These are phyloP conservation scores for Mangifera indica DNA, from an alignment of 345 rosid species.

Conservation along the genomic window DNA sequence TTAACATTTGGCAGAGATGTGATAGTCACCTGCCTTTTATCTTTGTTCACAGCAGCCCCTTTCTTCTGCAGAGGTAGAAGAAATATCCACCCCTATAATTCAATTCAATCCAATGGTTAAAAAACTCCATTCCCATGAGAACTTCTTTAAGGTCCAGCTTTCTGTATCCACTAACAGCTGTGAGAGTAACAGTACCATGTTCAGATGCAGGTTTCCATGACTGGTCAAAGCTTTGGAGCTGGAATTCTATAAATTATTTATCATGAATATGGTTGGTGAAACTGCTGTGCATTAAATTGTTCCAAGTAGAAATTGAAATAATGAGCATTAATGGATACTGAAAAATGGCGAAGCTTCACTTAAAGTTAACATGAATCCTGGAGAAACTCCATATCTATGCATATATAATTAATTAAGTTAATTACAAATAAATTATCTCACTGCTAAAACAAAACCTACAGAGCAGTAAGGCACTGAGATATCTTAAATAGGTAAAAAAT, in stretches of 20 bases:
- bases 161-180: constrained; percentile 20
- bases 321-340: too few species aligned
- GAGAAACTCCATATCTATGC: too few species aligned
- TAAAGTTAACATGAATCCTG: too few species aligned
- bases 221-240: constrained; percentile 19
- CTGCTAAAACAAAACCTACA: not conserved
- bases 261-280: too few species aligned
- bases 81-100: constrained; percentile 10
- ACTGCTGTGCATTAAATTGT: too few species aligned
- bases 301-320: too few species aligned
- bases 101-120: constrained; percentile 19
- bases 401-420: too few species aligned
- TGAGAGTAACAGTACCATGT: constrained; percentile 18
- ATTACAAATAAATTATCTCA: too few species aligned
- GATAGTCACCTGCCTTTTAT: constrained; percentile 26
- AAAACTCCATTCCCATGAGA: not conserved
- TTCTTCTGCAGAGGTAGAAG: constrained; percentile 27
- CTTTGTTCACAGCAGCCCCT: constrained; percentile 27
- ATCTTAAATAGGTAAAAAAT: not conserved
- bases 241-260: too few species aligned
- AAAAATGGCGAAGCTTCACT: too few species aligned
- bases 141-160: not conserved
- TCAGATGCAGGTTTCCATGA: constrained; percentile 18
- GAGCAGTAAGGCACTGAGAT: not conserved
- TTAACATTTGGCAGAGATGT: constrained; percentile 25